phyloP scores from a whole-genome alignment of 2,329 filamentous ascomycete species.

The Talaromyces amestolkiae region DNA sequence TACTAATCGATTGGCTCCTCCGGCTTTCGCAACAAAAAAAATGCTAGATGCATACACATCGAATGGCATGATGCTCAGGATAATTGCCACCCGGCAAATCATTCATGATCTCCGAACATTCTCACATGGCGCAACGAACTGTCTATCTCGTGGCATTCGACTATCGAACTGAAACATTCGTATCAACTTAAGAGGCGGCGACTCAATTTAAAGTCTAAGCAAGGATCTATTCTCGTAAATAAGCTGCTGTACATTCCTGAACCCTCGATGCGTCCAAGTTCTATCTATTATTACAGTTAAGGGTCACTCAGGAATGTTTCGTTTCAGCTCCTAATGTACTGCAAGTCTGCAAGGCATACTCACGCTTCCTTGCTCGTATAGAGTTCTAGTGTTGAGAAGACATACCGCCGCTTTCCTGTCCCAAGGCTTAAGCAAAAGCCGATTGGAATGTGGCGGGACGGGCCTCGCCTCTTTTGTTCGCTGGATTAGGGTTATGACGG shows the following conservation, averaged over 20 bases:
- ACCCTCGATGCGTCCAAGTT: neutral
- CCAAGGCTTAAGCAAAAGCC: neutral
- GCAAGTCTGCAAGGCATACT: neutral
- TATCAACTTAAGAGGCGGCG: neutral
- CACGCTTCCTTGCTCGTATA: neutral
- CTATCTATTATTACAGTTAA: neutral
- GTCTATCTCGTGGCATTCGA: neutral
- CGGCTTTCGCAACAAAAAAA: neutral
- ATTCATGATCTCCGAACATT: neutral
- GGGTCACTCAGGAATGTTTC: slow-evolving; percentile 3
- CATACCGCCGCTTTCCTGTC: neutral
- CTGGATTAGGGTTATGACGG: neutral
- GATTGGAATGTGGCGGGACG: neutral
- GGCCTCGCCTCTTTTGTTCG: neutral
- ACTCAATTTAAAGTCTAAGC: neutral
- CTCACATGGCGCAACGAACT: neutral
- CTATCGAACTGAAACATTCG: slow-evolving; percentile 1
- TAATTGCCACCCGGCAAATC: neutral
- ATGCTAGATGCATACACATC: neutral
- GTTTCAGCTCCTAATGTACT: neutral
- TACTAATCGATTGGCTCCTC: neutral
- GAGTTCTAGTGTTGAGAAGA: neutral
- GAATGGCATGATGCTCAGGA: neutral
- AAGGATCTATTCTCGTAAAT: neutral
- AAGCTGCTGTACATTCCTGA: neutral